Evolutionary conservation across 495 filamentous ascomycete species (phyloP).

Genomic region (Penicillium turbatum): DNA sequence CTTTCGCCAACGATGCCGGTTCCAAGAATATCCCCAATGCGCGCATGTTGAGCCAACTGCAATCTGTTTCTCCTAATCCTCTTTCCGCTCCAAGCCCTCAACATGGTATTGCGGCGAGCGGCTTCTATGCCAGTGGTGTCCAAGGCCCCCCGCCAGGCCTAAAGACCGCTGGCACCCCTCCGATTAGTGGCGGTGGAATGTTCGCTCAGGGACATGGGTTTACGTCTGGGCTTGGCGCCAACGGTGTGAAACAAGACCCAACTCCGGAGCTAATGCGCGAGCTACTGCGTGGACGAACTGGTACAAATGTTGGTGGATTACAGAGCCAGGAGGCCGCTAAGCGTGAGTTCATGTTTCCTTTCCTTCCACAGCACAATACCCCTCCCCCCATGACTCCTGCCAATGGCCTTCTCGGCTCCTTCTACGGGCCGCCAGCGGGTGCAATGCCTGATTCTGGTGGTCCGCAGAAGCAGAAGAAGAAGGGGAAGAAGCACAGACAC

Average conservation of each 20-base stretch:
- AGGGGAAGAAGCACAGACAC: constrained; percentile 99
- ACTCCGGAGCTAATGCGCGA: constrained; percentile 77
- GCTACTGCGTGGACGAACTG: constrained; percentile 59
- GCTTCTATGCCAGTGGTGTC: constrained; percentile 57
- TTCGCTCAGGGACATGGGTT: constrained; percentile 78
- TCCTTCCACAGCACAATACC: constrained; percentile 77
- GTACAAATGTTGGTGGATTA: constrained; percentile 52
- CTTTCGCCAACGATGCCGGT: constrained; percentile 75
- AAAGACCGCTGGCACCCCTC: constrained; percentile 90
- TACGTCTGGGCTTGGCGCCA: constrained; percentile 60
- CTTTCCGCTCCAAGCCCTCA: constrained; percentile 54
- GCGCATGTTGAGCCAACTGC: constrained; percentile 88
- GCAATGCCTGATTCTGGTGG: constrained; percentile 72
- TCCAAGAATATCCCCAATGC: constrained; percentile 81
- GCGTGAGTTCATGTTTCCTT: constrained; percentile 92
- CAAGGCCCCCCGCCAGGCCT: constrained; percentile 92
- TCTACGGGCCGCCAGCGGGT: constrained; percentile 82
- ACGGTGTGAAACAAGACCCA: constrained; percentile 63
- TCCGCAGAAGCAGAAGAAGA: constrained; percentile 95
- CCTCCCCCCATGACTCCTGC: constrained; percentile 85
- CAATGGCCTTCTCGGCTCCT: constrained; percentile 81
- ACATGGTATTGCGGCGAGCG: constrained; percentile 36
- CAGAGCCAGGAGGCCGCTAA: constrained; percentile 77
- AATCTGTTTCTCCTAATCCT: constrained; percentile 56
- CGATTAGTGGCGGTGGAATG: constrained; percentile 70